phyloP scores from a whole-genome alignment of 306 rosid species.

The Boehmeria nivea region DNA sequence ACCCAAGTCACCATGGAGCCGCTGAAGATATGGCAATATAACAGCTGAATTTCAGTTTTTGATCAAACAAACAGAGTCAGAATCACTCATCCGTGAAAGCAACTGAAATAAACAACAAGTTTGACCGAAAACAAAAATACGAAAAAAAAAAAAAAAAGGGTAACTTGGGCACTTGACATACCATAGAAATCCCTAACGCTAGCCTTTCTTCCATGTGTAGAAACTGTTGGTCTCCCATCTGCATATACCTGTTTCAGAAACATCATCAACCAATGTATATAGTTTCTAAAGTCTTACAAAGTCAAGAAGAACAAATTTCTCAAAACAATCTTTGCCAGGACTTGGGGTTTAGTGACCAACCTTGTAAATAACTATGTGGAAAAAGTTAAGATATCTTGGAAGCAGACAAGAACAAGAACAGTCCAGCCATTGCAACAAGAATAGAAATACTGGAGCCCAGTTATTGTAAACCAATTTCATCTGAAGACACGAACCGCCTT shows the following conservation, averaged over 20 bases:
- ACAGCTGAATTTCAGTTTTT: constrained; percentile 51
- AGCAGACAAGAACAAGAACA: constrained; percentile 75
- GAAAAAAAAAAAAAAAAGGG: no score
- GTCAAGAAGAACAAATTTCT: constrained; percentile 11
- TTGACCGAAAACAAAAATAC: no score
- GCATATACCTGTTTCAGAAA: constrained; percentile 52
- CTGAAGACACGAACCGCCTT: constrained; percentile 74
- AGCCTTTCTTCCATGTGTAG: constrained; percentile 86
- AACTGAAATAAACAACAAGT: neutral
- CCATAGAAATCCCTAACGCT: constrained; percentile 82
- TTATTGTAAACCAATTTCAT: constrained; percentile 91
- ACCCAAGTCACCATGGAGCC: constrained; percentile 70
- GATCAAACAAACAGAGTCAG: constrained; percentile 20
- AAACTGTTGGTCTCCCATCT: constrained; percentile 63
- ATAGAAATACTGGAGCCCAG: constrained; percentile 69
- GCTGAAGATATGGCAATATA: constrained; percentile 87
- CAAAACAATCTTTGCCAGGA: neutral
- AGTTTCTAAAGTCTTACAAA: constrained; percentile 14
- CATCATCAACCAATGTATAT: constrained; percentile 11
- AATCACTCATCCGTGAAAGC: neutral
- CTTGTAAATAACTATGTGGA: constrained; percentile 81
- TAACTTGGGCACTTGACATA: constrained; percentile 27
- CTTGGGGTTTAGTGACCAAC: constrained; percentile 36
- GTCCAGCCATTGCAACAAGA: constrained; percentile 89
- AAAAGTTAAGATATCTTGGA: constrained; percentile 71